Evolutionary conservation across 345 rosid genomes (phyloP).

Genomic region (Eucalyptus polybractea): DNA sequence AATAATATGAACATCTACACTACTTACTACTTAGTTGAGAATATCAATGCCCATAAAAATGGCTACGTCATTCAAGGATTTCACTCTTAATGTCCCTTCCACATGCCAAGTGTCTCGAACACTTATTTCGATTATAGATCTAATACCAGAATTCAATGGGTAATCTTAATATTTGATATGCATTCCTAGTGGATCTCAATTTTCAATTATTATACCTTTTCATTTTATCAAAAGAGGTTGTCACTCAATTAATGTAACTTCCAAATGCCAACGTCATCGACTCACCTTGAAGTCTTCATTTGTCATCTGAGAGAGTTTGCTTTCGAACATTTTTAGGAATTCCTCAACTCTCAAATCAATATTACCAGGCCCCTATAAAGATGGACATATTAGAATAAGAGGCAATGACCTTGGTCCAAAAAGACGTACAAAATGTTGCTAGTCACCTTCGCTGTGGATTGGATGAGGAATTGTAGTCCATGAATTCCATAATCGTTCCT

Average conservation of each 20-base stretch:
- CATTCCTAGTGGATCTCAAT: background rate
- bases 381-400: background rate
- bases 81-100: background rate
- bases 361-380: conserved; percentile 49
- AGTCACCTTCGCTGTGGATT: conserved; percentile 62
- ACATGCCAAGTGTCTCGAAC: background rate
- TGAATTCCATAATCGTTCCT: conserved; percentile 69
- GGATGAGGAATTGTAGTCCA: conserved; percentile 73
- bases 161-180: background rate
- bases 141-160: no score
- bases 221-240: background rate
- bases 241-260: background rate
- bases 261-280: background rate
- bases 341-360: conserved; percentile 77
- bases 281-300: conserved; percentile 71
- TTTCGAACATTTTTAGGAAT: conserved; percentile 57
- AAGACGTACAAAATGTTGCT: background rate
- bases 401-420: background rate
- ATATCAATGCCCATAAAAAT: background rate
- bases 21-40: background rate
- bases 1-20: background rate
- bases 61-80: background rate
- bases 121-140: no score
- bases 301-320: conserved; percentile 54
- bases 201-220: background rate